phyloP scores from a whole-genome alignment of 805 yeast genomes.

The Metschnikowia lochheadii region DNA sequence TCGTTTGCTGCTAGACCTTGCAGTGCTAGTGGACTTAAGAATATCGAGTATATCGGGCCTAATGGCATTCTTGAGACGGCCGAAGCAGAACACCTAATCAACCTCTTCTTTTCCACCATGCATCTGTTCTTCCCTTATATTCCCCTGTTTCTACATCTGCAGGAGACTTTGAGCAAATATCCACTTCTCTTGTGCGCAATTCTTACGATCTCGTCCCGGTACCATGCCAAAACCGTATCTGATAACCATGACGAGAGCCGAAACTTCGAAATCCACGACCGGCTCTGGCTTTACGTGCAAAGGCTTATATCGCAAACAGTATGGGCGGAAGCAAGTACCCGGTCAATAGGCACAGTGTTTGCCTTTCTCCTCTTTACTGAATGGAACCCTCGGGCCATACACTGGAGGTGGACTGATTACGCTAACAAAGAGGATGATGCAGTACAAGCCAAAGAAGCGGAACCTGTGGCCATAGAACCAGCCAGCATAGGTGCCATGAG shows the following conservation, averaged over 20 bases:
- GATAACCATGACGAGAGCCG: constrained; percentile 25
- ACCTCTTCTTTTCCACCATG: constrained; percentile 67
- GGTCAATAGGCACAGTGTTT: constrained; percentile 81
- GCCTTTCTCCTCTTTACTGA: constrained; percentile 85
- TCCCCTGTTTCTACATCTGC: constrained; percentile 66
- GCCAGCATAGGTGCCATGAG: constrained; percentile 84
- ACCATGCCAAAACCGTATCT: constrained; percentile 53
- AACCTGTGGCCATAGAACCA: constrained; percentile 24
- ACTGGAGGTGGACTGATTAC: constrained; percentile 82
- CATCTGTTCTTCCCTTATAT: constrained; percentile 90
- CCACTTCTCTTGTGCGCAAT: constrained; percentile 81
- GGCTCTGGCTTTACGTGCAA: constrained; percentile 82
- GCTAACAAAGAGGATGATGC: constrained; percentile 57
- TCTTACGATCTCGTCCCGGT: constrained; percentile 74
- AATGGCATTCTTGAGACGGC: constrained; percentile 54
- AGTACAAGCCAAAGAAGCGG: constrained; percentile 9
- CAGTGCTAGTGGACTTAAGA: constrained; percentile 47
- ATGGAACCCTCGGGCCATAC: constrained; percentile 95
- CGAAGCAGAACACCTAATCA: constrained; percentile 56
- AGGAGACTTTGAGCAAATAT: constrained; percentile 64
- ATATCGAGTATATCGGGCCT: constrained; percentile 62
- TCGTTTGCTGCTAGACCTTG: constrained; percentile 42
- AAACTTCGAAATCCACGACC: constrained; percentile 67
- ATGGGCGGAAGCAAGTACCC: constrained; percentile 90
- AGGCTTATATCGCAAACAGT: constrained; percentile 76